These are phyloP conservation scores for Trichoderma sp. DNA, from an alignment of 2,329 filamentous ascomycete species.

Conservation along the genomic window DNA sequence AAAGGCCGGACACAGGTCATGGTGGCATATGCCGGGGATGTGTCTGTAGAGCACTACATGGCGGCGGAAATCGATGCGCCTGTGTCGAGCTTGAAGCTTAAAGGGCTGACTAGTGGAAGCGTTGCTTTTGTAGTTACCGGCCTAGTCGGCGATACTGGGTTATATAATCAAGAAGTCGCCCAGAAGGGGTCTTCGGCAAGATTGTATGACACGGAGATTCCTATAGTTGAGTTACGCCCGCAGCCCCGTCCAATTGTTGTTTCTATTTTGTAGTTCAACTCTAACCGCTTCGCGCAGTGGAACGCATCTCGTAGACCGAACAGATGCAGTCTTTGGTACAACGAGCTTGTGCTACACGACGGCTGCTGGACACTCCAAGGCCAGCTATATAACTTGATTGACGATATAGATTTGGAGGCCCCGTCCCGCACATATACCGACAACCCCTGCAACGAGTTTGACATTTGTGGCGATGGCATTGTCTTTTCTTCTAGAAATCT, in stretches of 20 bases:
- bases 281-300: constrained; percentile 40
- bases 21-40: constrained; percentile 35
- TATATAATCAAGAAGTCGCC: constrained; percentile 41
- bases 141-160: constrained; percentile 39
- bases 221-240: constrained; percentile 33
- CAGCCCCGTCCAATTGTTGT: neutral
- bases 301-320: constrained; percentile 39
- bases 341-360: constrained; percentile 36
- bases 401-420: constrained; percentile 39
- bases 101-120: constrained; percentile 40
- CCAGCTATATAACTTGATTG: constrained; percentile 42
- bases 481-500: constrained; percentile 39
- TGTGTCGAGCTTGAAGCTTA: constrained; percentile 42
- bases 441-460: constrained; percentile 37
- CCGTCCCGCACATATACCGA: constrained; percentile 36
- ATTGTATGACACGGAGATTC: constrained; percentile 42
- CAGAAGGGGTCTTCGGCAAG: constrained; percentile 38
- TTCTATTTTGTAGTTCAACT: neutral
- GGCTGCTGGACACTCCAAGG: constrained; percentile 39
- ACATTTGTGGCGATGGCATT: constrained; percentile 43
- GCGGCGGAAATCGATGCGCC: constrained; percentile 41
- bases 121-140: constrained; percentile 45
- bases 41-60: constrained; percentile 34
- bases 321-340: constrained; percentile 47
- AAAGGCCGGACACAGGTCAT: constrained; percentile 41